Evolutionary conservation across 192 early-diverging fungal genomes (phyloP).

Genomic region (Coemansia javaensis): DNA sequence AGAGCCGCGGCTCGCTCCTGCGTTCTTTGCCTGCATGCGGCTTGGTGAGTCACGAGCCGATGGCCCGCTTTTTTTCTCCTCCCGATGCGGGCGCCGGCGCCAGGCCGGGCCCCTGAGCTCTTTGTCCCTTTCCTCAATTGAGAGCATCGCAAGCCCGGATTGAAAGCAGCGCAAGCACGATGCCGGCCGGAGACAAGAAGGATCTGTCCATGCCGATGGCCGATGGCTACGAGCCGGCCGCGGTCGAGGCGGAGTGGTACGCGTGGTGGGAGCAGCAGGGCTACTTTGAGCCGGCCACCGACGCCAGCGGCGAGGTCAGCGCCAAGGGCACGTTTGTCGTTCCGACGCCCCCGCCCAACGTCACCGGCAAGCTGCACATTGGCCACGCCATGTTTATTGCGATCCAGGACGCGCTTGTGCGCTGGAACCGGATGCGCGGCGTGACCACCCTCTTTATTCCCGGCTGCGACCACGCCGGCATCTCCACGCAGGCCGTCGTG

Average conservation of each 20-base stretch:
- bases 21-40: no score
- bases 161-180: conserved; percentile 52
- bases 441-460: conserved; percentile 92
- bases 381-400: conserved; percentile 91
- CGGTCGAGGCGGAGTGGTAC: conserved; percentile 95
- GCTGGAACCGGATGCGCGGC: conserved; percentile 98
- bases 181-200: conserved; percentile 85
- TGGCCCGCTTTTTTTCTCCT: no score
- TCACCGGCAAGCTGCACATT: conserved; percentile 94
- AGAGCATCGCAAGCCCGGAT: no score
- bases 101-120: no score
- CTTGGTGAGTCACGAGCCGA: no score
- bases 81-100: no score
- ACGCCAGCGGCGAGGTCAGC: conserved; percentile 55
- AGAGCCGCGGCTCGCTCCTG: no score
- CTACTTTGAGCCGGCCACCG: conserved; percentile 76
- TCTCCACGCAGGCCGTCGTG: conserved; percentile 95
- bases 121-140: no score
- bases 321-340: conserved; percentile 84
- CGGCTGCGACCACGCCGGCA: conserved; percentile 95
- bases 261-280: conserved; percentile 95
- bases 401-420: conserved; percentile 88
- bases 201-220: conserved; percentile 70
- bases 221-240: conserved; percentile 76
- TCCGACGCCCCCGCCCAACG: conserved; percentile 97